Base-by-base conservation (phyloP, 768 basidiomycete species). In the Roridomyces roridus region DNA sequence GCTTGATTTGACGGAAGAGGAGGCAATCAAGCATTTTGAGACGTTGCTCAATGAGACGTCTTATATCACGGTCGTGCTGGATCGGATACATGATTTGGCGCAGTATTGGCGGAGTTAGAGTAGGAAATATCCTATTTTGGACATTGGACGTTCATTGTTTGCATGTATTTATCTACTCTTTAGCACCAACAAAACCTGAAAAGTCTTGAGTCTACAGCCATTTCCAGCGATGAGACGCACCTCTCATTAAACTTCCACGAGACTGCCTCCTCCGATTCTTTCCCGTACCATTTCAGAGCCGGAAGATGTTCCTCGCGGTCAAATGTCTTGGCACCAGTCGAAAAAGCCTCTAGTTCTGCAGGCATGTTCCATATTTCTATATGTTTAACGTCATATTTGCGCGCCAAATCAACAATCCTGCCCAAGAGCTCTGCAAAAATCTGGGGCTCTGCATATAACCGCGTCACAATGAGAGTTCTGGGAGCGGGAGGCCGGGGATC, bases 11-110 rank as follows among this genome's bases (percentile, higher is more conserved):
- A 92, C 91, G 6, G 96, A 98, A 72, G 96, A 97, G 72, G 92
- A 97, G 69, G 96, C 97, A 3, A 95, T 98, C 74, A 94, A 97
- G 73, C 92, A 96, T 68, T 97, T 98, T 67, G 96, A 98, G 75
- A 83, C 87, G 7, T 70, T 98, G 45, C 74, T 99, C 57, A 97
- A 96, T 68, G 96, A 98, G 70, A 97, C 93, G 3, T 94, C 91
- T 24, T 96, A 97, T 71, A 84, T 98, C 60, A 92, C 95, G 0
- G 92, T 91, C 24, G 89, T 98, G 43, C 79, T 98, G 62, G 97
- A 98, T 74, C 82, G 92, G 65, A 94, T 98, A 65, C 97, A 98
- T 68, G 91, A 93, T 66, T 74, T 92, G 67, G 92, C 92, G 25
- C 92, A 93, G 70, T 94, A 93, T 70, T 93, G 91, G 91, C 81